Evolutionary conservation across 495 filamentous ascomycete species (phyloP).

Genomic region (Penicillium coprophilum): DNA sequence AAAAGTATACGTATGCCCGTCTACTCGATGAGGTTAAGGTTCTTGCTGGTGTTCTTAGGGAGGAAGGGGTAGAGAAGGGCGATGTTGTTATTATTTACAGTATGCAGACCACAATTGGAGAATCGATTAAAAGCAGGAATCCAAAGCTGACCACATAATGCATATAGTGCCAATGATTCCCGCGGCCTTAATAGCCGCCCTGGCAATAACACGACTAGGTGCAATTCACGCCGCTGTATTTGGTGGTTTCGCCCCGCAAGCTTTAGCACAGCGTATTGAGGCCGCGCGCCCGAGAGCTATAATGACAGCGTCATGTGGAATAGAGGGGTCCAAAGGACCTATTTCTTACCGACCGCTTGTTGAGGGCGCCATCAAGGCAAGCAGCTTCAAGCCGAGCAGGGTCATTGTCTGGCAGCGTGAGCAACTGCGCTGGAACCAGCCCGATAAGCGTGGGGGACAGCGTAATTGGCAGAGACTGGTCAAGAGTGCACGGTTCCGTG

Average conservation of each 20-base stretch:
- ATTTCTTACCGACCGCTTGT: slow-evolving; percentile 70
- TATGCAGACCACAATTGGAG: slow-evolving; percentile 36
- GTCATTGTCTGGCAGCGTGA: slow-evolving; percentile 79
- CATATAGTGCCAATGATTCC: slow-evolving; percentile 91
- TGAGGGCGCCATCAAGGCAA: slow-evolving; percentile 60
- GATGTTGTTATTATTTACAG: slow-evolving; percentile 95
- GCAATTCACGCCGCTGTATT: slow-evolving; percentile 92
- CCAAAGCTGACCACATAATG: slow-evolving; percentile 3
- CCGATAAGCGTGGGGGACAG: slow-evolving; percentile 64
- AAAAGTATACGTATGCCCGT: slow-evolving; percentile 69
- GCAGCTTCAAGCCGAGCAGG: slow-evolving; percentile 61
- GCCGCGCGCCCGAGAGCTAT: slow-evolving; percentile 72
- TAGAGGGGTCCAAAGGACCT: slow-evolving; percentile 80
- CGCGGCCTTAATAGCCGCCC: slow-evolving; percentile 76
- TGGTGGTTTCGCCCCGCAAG: slow-evolving; percentile 79
- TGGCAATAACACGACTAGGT: slow-evolving; percentile 77
- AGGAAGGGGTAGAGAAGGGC: slow-evolving; percentile 80
- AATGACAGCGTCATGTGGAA: slow-evolving; percentile 88
- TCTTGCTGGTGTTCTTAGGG: slow-evolving; percentile 76
- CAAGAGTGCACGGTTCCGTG: slow-evolving; percentile 61
- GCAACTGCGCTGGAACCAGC: slow-evolving; percentile 67
- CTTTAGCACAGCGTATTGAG: slow-evolving; percentile 87
- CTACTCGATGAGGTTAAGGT: slow-evolving; percentile 80
- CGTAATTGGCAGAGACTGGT: slow-evolving; percentile 77
- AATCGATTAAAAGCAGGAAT: not conserved